Base-by-base conservation (phyloP, 306 rosid genomes). In the Alnus rubra region DNA sequence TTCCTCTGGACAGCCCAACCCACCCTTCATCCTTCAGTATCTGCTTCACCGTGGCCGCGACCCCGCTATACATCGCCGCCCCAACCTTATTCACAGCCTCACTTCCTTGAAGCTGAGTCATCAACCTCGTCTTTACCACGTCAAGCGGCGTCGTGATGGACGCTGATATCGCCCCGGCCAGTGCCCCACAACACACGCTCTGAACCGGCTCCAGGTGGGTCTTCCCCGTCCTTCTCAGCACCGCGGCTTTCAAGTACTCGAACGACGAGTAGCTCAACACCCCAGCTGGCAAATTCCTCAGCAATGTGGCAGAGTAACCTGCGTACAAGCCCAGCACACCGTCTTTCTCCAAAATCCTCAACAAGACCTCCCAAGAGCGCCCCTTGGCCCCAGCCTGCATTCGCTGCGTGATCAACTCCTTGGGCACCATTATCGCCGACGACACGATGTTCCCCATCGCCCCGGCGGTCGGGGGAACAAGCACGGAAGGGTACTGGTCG, bases 81-180 rank as follows among this genome's bases (percentile, higher is more conserved):
- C 87, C 79, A 73, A 81, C 89, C 73, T 90, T 90, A 35, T 80
- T 82, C 70, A 83, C 84, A 15, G 87, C 88, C 44, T 87, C 52
- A 49, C 52, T 92, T 37, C 83, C 88, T 1, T 82, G 85, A 67
- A 77, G 90, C 82, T 91, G 98, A 2, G 98, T 92, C 98, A 95
- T 95, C 86, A 95, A 75, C 79, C 98, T 74, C 8, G 98, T 95
- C 92, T 92, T 95, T 15, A 95, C 98, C 51, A 91, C 98, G 76
- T 95, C 97, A 73, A 95, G 81, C 47, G 98, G 98, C 2, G 98
- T 95, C 1, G 98, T 95, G 0, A 95, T 44, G 0, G 98, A 89
- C 1, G 98, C 98, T 0, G 98, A 92, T 12, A 95, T 92, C 0
- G 98, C 97, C 0, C 98, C 98, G 0, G 98, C 98, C 33, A 95